These are phyloP conservation scores for Polygonum maritimum DNA, from an alignment of 148 eudicot genomes.

Conservation along the genomic window DNA sequence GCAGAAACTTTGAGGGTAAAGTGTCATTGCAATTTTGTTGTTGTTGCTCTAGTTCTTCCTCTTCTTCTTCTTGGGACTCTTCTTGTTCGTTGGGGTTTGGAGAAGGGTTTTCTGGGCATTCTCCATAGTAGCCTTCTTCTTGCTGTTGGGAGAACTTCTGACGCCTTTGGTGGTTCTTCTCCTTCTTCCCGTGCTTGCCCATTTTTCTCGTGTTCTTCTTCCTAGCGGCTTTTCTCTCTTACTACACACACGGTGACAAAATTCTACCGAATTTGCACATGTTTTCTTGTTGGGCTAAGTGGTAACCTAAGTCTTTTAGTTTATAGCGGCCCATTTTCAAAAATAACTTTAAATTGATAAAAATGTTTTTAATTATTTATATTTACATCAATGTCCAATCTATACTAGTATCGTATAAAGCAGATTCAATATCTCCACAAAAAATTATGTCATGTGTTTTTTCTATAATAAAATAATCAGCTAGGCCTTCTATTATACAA, in stretches of 20 bases:
- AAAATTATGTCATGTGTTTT: too few relatives aligned
- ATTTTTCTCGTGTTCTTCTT: constrained; percentile 17
- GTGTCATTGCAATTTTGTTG: constrained; percentile 9
- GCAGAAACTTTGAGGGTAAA: constrained; percentile 68
- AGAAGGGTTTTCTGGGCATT: constrained; percentile 19
- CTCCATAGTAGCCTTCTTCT: constrained; percentile 24
- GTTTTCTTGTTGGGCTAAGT: neutral
- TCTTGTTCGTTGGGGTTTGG: constrained; percentile 16
- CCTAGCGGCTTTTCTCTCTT: neutral
- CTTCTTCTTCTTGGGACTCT: constrained; percentile 25
- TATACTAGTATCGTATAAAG: too few relatives aligned
- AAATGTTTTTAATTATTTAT: too few relatives aligned
- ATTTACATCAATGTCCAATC: too few relatives aligned
- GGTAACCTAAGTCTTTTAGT: neutral
- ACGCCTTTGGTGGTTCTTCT: constrained; percentile 24
- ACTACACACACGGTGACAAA: neutral
- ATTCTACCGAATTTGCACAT: neutral
- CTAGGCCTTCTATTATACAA: too few relatives aligned
- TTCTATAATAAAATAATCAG: too few relatives aligned
- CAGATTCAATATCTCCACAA: too few relatives aligned
- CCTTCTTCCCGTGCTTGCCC: constrained; percentile 85
- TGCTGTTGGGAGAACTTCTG: constrained; percentile 29
- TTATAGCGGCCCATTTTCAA: too few relatives aligned
- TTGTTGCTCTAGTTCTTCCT: constrained; percentile 23
- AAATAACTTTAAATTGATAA: too few relatives aligned